phyloP scores from a whole-genome alignment of 2,329 filamentous ascomycete genomes.

The Gaeumannomyces sp. region DNA sequence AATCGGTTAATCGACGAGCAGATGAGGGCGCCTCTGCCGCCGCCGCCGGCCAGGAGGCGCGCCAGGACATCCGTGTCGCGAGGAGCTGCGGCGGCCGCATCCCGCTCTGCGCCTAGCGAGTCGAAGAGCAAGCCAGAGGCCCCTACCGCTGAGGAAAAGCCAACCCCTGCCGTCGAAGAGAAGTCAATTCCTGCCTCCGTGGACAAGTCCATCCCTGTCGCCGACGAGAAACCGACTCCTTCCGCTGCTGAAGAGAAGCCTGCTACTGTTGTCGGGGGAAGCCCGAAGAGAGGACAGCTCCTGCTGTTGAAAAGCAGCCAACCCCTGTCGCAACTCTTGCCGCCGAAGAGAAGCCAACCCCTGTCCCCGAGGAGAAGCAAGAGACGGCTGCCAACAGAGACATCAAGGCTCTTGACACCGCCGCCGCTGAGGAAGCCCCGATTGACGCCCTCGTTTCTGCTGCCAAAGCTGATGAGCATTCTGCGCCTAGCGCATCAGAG shows the following conservation, averaged over 20 bases:
- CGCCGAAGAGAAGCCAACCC: constrained; percentile 11
- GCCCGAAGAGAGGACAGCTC: not conserved
- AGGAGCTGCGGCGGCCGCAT: not conserved
- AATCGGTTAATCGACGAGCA: constrained; percentile 37
- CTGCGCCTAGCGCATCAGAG: not conserved
- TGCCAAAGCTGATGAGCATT: constrained; percentile 4
- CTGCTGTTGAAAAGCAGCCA: constrained; percentile 14
- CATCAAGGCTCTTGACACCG: constrained; percentile 15
- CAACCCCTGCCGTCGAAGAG: not conserved
- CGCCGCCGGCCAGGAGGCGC: constrained; percentile 21
- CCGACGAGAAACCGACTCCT: not conserved
- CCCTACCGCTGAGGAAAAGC: not conserved
- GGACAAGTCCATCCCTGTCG: not conserved
- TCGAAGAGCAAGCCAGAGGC: not conserved
- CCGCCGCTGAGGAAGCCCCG: not conserved
- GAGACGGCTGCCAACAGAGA: constrained; percentile 11
- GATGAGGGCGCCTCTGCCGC: constrained; percentile 27
- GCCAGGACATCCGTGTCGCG: constrained; percentile 5
- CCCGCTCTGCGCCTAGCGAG: not conserved
- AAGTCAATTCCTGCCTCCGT: not conserved
- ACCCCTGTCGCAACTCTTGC: constrained; percentile 9
- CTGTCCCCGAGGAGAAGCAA: constrained; percentile 4
- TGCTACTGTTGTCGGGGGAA: too few species aligned
- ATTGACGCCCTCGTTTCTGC: not conserved
- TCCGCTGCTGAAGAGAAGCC: not conserved